Base-by-base conservation (phyloP, 2,329 filamentous ascomycete species). In the Blastomyces emzantsi region DNA sequence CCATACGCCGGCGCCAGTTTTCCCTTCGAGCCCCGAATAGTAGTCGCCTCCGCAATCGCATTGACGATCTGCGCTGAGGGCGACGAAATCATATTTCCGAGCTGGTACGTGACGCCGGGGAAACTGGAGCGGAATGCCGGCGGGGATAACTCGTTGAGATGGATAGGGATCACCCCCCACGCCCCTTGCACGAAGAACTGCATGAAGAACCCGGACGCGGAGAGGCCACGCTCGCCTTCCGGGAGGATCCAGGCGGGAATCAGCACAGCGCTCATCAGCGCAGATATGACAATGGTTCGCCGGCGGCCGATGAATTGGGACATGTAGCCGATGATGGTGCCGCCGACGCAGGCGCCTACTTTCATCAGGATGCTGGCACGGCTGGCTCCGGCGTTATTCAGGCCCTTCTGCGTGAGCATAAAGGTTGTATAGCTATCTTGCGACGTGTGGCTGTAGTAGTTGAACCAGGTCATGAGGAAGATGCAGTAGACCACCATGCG, bases 361-460 rank as follows among this genome's bases (percentile, higher is more conserved):
- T 92, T 92, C 86, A 90, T 91, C 64, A 92, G 75, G 68, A 92
- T 92, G n/a, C 85, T 88, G 19, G 88, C 88, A n/a, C 88, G 85
- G 8, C 83, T 88, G 4, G 89, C 87, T 0, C 80, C 81, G 1
- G 78, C 71, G 69, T 90, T 87, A 62, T 80, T 70, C 64, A 92
- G 80, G 66, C 86, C 85, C 75, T 92, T 92, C 69, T 90, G 82
- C 4, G 82, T 82, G 49, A 87, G 80, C 87, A 92, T 88, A 73
- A 92, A 91, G 2, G 89, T 92, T 0, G 89, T 91, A 78, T 92
- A 92, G 59, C 84, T 88, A 77, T 93, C 90, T 73, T 93, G 89
- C 30, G 85, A 88, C 1, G 88, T 90, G 78, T 93, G 90, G 60
- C 87, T 89, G 78, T 90, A 91, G 74, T 81, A 86, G 76, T 87